These are phyloP conservation scores for Taxillus chinensis DNA, from an alignment of 164 flowering plant genomes.

Conservation along the genomic window DNA sequence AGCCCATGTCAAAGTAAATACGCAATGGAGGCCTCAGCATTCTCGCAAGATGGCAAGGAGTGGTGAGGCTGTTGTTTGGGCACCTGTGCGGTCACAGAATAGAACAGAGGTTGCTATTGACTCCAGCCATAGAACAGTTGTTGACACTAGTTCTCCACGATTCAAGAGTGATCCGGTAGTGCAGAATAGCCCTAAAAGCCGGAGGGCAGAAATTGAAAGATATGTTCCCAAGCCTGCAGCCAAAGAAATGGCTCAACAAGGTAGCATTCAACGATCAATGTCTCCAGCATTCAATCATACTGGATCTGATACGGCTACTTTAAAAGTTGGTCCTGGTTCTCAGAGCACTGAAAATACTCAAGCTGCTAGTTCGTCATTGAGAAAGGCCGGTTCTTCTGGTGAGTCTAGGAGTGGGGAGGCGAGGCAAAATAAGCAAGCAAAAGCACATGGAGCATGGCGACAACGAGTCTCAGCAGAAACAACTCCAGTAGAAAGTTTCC, in stretches of 20 bases:
- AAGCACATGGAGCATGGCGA: conserved; percentile 61
- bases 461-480: conserved; percentile 43
- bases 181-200: conserved; percentile 52
- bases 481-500: conserved; percentile 17
- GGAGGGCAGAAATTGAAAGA: conserved; percentile 93
- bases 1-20: conserved; percentile 24
- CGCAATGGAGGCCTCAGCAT: conserved; percentile 56
- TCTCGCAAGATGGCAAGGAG: conserved; percentile 45
- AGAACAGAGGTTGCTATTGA: conserved; percentile 41
- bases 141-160: conserved; percentile 21
- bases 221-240: conserved; percentile 93
- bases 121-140: conserved; percentile 13
- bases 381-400: conserved; percentile 15
- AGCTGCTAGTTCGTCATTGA: conserved; percentile 13
- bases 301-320: conserved; percentile 19
- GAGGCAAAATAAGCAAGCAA: conserved; percentile 42
- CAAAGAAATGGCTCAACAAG: conserved; percentile 78
- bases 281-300: conserved; percentile 21
- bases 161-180: conserved; percentile 28
- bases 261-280: conserved; percentile 22
- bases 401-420: conserved; percentile 38
- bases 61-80: conserved; percentile 71
- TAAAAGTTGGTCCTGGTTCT: conserved; percentile 16
- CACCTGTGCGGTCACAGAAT: conserved; percentile 67
- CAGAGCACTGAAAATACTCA: conserved; percentile 19